Evolutionary conservation across 106 monocot species (phyloP).

Genomic region (Apostasia shenzhenica): DNA sequence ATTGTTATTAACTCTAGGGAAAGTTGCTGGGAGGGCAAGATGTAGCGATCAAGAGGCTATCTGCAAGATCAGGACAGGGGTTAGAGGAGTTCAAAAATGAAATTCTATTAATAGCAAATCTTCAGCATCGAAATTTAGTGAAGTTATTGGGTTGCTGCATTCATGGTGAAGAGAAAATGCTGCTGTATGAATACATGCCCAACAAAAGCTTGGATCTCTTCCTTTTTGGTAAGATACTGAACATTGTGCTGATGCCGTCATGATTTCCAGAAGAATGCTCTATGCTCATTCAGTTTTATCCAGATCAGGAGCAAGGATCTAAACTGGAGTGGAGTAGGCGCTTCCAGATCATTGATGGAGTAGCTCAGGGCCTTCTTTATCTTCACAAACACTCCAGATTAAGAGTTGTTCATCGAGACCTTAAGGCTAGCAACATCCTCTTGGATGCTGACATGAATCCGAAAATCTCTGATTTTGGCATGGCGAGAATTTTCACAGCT

Average conservation of each 20-base stretch:
- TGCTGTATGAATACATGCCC: slow-evolving; percentile 16
- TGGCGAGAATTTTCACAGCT: slow-evolving; percentile 25
- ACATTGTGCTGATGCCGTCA: too few relatives aligned
- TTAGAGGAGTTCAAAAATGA: slow-evolving; percentile 36
- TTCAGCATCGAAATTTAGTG: slow-evolving; percentile 45
- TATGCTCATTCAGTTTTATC: not conserved
- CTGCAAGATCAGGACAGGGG: slow-evolving; percentile 31
- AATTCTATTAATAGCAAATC: slow-evolving; percentile 28
- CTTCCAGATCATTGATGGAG: slow-evolving; percentile 13
- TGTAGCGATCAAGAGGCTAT: slow-evolving; percentile 44
- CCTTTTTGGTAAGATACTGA: slow-evolving; percentile 6
- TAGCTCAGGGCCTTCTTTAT: slow-evolving; percentile 24
- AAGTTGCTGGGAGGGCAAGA: slow-evolving; percentile 12
- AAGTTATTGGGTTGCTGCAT: slow-evolving; percentile 37
- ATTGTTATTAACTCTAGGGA: slow-evolving; percentile 18
- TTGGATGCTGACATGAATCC: slow-evolving; percentile 23
- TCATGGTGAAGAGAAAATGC: slow-evolving; percentile 31
- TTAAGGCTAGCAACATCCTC: slow-evolving; percentile 33
- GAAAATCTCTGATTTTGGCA: slow-evolving; percentile 30
- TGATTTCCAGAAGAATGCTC: too few relatives aligned
- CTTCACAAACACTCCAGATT: slow-evolving; percentile 30
- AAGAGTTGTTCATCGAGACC: slow-evolving; percentile 22
- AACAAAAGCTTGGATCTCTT: slow-evolving; percentile 16
- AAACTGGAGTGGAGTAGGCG: slow-evolving; percentile 14
- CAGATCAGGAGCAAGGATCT: not conserved